Evolutionary conservation across 1,139 yeast genomes (phyloP), one percentile per base, ranked within the genome.

Genomic region (Debaryomyces sp.): DNA sequence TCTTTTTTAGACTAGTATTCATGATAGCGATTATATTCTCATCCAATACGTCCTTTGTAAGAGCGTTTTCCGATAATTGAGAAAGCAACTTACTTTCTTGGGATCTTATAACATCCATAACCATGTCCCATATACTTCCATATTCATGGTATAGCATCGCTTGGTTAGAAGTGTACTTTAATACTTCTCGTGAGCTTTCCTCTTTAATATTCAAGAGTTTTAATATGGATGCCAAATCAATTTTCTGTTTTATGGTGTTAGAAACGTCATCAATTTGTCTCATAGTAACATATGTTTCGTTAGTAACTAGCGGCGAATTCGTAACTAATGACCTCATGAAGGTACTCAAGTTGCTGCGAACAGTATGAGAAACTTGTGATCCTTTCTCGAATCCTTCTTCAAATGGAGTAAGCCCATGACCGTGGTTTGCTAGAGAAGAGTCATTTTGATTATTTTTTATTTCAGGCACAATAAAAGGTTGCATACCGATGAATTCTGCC

Each of bases 351-450:
- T 62, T 65, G 5, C 48, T 55, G 43, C 66, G 70, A 22, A 75
- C 51, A 7, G 48, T 51, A 15, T 50, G 57, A 3, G 77, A 66
- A 52, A 63, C 69, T 38, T 64, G 56, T 2, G 68, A 54, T 0
- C 80, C 80, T 39, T 58, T 63, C 10, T 61, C 62, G 50, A 62
- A 73, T 5, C 80, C 80, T 46, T 59, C 59, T 33, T 71, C 69
- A 46, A 65, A 75, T 1, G 79, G 62, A 1, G 67, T 55, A 6
- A 66, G 65, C 0, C 68, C 70, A 39, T 66, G 63, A 12, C 60
- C 68, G 47, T 64, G 66, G 43, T 64, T 51, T 37, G 54, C 10
- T 7, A 41, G 22, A 10, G 50, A 49, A 15, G 45, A 39, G 30
- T 55, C 63, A 1, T 29, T 21, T n/a, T 2, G 23, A 33, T 32